These are phyloP conservation scores for Crithidia bombi DNA, from an alignment of 208 protist genomes.

Conservation along the genomic window DNA sequence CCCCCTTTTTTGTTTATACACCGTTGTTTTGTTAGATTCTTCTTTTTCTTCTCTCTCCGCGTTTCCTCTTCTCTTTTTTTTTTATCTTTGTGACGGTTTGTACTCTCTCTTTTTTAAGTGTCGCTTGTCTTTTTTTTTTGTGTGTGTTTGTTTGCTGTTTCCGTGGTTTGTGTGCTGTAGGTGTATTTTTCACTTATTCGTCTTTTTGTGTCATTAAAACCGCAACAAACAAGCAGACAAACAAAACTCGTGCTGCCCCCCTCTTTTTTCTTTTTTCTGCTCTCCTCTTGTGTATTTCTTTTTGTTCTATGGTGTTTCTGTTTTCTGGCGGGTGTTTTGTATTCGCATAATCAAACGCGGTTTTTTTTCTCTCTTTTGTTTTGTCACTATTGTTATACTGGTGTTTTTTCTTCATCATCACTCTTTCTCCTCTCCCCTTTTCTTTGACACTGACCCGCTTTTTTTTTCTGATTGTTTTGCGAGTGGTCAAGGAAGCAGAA, in stretches of 20 bases:
- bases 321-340: background rate
- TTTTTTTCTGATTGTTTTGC: conserved; percentile 7
- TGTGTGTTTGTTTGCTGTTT: too few species aligned
- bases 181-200: background rate
- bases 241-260: too few species aligned
- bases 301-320: background rate
- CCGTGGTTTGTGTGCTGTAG: too few species aligned
- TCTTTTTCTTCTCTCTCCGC: conserved; percentile 1
- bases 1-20: conserved; percentile 19
- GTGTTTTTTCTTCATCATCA: too few species aligned
- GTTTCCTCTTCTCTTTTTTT: too few species aligned
- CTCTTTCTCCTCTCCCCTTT: background rate
- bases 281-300: too few species aligned
- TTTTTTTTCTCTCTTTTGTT: conserved; percentile 6
- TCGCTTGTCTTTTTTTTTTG: background rate
- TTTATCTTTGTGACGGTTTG: conserved; percentile 4
- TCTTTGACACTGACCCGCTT: background rate
- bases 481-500: too few species aligned
- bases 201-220: conserved; percentile 3
- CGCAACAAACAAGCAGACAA: background rate
- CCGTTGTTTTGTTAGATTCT: background rate
- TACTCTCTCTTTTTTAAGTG: background rate
- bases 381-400: background rate
- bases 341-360: background rate
- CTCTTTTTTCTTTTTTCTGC: too few species aligned